These are phyloP conservation scores for Coemansia sp. DNA, from an alignment of 192 early-diverging fungal species.

Conservation along the genomic window DNA sequence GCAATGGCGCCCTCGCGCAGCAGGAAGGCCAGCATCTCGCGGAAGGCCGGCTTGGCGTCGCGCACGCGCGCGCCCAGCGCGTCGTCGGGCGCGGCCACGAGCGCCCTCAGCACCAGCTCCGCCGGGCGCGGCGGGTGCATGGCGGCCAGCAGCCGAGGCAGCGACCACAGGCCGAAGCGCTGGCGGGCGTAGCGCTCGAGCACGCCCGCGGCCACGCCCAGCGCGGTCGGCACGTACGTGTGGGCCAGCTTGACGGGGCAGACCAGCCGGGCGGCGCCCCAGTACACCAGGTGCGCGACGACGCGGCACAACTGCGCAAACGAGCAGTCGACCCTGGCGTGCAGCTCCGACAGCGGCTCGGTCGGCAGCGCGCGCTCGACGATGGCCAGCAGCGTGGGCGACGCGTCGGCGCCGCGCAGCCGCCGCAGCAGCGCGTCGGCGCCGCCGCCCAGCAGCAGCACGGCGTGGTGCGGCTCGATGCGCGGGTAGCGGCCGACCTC, in stretches of 20 bases:
- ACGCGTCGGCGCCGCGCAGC: constrained; percentile 80
- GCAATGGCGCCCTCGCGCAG: constrained; percentile 75
- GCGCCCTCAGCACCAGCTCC: constrained; percentile 30
- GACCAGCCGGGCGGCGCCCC: constrained; percentile 91
- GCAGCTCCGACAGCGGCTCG: constrained; percentile 71
- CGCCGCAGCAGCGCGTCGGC: constrained; percentile 78
- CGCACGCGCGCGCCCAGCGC: constrained; percentile 35
- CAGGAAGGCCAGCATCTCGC: constrained; percentile 84
- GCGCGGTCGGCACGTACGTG: constrained; percentile 65
- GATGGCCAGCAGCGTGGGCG: constrained; percentile 77
- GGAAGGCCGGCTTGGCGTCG: constrained; percentile 66
- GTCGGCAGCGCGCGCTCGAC: constrained; percentile 60
- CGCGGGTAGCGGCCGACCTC: constrained; percentile 60
- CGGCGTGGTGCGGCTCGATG: constrained; percentile 85
- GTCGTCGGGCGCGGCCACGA: constrained; percentile 11
- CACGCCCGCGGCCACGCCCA: constrained; percentile 8
- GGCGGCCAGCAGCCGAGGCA: constrained; percentile 37
- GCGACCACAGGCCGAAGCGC: constrained; percentile 26
- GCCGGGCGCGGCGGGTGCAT: constrained; percentile 49
- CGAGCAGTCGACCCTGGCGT: constrained; percentile 88
- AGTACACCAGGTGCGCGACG: constrained; percentile 91
- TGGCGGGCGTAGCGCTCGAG: constrained; percentile 6
- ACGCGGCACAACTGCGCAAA: constrained; percentile 89
- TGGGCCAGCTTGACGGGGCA: constrained; percentile 76
- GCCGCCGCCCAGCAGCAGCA: constrained; percentile 79